Percentiles rank a stretch among this genome's conserved stretches.
These are phyloP conservation scores for Penicillium crustosum DNA, from an alignment of 2,329 filamentous ascomycete species.

Conservation along the genomic window DNA sequence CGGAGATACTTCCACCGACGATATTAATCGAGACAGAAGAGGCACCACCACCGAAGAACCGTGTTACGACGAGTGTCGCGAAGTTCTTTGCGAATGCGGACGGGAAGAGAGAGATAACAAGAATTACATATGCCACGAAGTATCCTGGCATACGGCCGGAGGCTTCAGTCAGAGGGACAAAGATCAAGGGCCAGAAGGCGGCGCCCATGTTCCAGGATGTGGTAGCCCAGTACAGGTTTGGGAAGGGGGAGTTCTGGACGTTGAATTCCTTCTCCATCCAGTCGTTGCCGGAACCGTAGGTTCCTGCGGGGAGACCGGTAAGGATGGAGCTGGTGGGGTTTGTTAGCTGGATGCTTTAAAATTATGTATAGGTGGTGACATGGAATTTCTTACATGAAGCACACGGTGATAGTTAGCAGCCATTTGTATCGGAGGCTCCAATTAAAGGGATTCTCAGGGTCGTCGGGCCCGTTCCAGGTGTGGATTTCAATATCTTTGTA, in stretches of 20 bases:
- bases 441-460: conserved; percentile 38
- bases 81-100: conserved; percentile 48
- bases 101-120: conserved; percentile 45
- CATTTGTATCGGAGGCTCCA: conserved; percentile 43
- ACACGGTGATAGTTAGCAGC: conserved; percentile 43
- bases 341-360: background rate
- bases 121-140: conserved; percentile 42
- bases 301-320: conserved; percentile 43
- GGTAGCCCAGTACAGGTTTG: conserved; percentile 36
- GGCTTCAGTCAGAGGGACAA: conserved; percentile 38
- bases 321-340: conserved; percentile 36
- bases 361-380: background rate
- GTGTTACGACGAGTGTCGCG: conserved; percentile 46
- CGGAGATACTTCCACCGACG: conserved; percentile 37
- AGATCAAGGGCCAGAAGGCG: conserved; percentile 36
- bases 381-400: conserved; percentile 35
- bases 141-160: conserved; percentile 49
- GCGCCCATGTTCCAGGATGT: conserved; percentile 38
- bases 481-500: conserved; percentile 24
- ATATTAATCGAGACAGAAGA: conserved; percentile 47
- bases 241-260: conserved; percentile 35
- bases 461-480: conserved; percentile 29
- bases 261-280: conserved; percentile 33
- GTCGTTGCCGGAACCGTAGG: conserved; percentile 38
- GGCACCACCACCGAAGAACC: conserved; percentile 47